Evolutionary conservation across 352 stramenopile genomes (phyloP), one percentile per base, ranked within the genome.

Genomic region (Aphanomyces stellatus): DNA sequence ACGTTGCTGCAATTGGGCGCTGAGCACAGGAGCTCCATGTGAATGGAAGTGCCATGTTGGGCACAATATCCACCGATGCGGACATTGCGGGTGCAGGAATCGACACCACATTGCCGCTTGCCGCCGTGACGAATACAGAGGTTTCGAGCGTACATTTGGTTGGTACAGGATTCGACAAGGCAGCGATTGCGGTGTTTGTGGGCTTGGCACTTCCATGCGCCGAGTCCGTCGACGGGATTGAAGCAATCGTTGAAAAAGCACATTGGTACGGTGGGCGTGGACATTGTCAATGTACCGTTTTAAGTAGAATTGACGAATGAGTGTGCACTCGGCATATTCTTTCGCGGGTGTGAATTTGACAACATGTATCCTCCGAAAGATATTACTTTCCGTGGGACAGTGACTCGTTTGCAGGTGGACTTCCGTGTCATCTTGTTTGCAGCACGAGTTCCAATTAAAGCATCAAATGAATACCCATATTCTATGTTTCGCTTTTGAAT

Each of bases 51-150:
- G 11, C 11, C 37, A 73, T 91, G 82, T 49, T 80, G 80, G 63
- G 88, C 88, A 65, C 82, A 91, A 3, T 88, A 70, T 1, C 82
- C 82, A 2, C 80, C 80, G 24, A 80, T 80, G 13, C 82, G 79
- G 25, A 81, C 82, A 64, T 91, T 81, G 63, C 88, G 79, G 74
- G 87, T 82, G 70, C 82, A 91, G 33, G 70, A 77, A 33, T n/a
- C 22, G 27, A 35, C 8, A 5, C 87, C 78, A 22, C 56, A 64
- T 25, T 30, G 25, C 15, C 25, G 40, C 19, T 35, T 30, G 24
- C 31, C 56, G 37, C 56, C 56, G 25, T 64, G 56, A 25, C 56
- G 56, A 13, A 64, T 35, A 6, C 56, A 64, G 10, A 64, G 22
- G 17, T 64, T 46, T 5, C 56, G 56, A 17, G 56, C 56, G 41